Conservation (phyloP, 2,329 filamentous ascomycete genomes). For the Exutisphaerella laricina region DNA sequence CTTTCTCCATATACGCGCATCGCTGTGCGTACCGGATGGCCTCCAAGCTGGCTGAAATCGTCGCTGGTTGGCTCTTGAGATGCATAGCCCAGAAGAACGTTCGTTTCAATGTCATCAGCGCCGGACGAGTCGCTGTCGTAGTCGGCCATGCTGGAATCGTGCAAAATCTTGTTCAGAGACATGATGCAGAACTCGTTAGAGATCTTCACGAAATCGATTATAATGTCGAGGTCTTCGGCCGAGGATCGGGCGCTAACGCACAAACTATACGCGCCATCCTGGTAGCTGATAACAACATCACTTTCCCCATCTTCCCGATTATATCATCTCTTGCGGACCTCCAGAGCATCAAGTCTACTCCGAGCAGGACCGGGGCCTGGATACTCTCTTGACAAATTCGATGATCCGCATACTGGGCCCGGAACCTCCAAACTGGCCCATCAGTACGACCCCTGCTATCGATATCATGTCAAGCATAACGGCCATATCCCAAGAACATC, state of each 20-base stretch:
- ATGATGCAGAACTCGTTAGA: not conserved
- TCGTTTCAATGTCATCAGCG: constrained; percentile 68
- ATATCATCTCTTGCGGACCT: no score
- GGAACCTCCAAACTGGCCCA: constrained; percentile 1
- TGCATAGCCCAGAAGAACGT: constrained; percentile 84
- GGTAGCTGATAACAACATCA: not conserved
- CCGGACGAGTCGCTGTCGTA: constrained; percentile 85
- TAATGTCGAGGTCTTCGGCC: not conserved
- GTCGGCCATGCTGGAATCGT: constrained; percentile 38
- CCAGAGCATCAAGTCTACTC: no score
- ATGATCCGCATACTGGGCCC: not conserved
- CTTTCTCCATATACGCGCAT: constrained; percentile 3
- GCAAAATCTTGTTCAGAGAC: not conserved
- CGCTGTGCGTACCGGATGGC: constrained; percentile 63
- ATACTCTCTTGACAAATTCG: not conserved
- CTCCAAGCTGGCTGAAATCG: constrained; percentile 80
- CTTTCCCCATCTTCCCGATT: no score
- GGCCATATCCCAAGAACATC: not conserved
- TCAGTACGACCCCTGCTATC: constrained; percentile 2
- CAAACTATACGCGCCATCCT: not conserved
- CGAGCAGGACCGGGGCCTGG: no score
- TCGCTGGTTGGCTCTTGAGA: constrained; percentile 75
- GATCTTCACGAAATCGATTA: constrained; percentile 1
- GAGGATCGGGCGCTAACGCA: not conserved
- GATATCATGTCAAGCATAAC: not conserved